Percentiles rank a stretch among this genome's conserved stretches.
These are phyloP conservation scores for Calonectria crousiana DNA, from an alignment of 2,329 filamentous ascomycete species.

Conservation along the genomic window DNA sequence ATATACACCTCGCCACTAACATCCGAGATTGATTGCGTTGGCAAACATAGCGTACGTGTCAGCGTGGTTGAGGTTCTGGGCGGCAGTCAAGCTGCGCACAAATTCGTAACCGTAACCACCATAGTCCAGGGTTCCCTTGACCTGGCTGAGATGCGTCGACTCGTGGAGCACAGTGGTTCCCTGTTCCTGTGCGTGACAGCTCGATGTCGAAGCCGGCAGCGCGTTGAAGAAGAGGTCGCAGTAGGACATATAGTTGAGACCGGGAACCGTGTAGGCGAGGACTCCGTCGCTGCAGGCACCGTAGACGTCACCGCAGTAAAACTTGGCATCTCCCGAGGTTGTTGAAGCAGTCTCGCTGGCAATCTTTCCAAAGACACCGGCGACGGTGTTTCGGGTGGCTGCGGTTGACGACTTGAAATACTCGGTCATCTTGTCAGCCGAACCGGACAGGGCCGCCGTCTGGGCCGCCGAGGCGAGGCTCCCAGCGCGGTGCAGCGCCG, in stretches of 20 bases:
- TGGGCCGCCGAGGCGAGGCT: slow-evolving; percentile 66
- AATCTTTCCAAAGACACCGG: slow-evolving; percentile 63
- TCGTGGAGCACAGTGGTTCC: slow-evolving; percentile 75
- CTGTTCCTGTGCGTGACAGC: slow-evolving; percentile 75
- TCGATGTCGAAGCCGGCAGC: slow-evolving; percentile 60
- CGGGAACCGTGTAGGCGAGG: slow-evolving; percentile 72
- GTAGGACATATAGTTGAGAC: slow-evolving; percentile 68
- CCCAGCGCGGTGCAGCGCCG: slow-evolving; percentile 67
- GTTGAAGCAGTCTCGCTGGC: slow-evolving; percentile 67
- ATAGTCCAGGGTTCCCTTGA: slow-evolving; percentile 70
- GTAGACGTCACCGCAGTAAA: slow-evolving; percentile 71
- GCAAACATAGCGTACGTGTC: slow-evolving; percentile 58
- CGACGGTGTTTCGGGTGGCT: slow-evolving; percentile 61
- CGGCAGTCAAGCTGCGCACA: slow-evolving; percentile 59
- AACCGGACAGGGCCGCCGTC: slow-evolving; percentile 61
- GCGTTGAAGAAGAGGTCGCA: slow-evolving; percentile 70
- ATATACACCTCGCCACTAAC: slow-evolving; percentile 42
- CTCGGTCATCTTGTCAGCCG: slow-evolving; percentile 63
- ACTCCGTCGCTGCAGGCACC: slow-evolving; percentile 62
- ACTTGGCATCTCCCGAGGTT: slow-evolving; percentile 60
- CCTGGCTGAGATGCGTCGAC: slow-evolving; percentile 70
- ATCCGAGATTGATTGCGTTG: slow-evolving; percentile 47
- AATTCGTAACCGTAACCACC: slow-evolving; percentile 69
- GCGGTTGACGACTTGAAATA: slow-evolving; percentile 72
- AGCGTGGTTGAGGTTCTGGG: slow-evolving; percentile 71